Base-by-base conservation (phyloP, 1,284 basidiomycete genomes). In the Leucoagaricus sp. region DNA sequence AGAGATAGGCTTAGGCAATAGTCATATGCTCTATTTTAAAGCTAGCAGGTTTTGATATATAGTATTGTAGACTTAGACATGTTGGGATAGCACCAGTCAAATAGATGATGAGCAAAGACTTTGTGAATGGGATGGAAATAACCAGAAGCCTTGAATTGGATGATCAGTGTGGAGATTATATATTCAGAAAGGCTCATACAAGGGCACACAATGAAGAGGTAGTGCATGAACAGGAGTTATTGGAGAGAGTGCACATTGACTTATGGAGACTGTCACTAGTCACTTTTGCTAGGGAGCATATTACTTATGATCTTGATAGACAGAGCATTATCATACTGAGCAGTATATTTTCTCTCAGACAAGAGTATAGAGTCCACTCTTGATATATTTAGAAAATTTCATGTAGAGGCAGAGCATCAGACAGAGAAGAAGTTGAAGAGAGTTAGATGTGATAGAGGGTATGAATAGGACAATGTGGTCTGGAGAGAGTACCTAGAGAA, bases 271-370 rank as follows among this genome's bases (percentile, higher is more conserved):
- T 42, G 33, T 40, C 54, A 8, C 25, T 48, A 9, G 31, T 38
- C 6, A 15, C 5, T 8, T 47, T 19, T 13, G 34, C 19, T 1
- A 50, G 62, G 63, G 61, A 1, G 52, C 53, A 26, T 1, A 21
- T 0, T 68, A 66, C 47, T 66, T 53, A 64, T 65, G 62, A 9
- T 65, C 4, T 26, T 48, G 4, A 58, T 58, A 0, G 59, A 67
- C 46, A 57, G 61, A 60, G 9, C 36, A 10, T 54, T 53, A 1
- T 44, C 40, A 9, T 57, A 41, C 42, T 25, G 33, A 31, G 41
- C 2, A 9, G 36, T 28, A 9, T 57, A 28, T 21, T 56, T 59
- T 28, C 25, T 58, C 1, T 17, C 21, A 4, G n/a, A 55, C 6
- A 59, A 56, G 21, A 48, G 45, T n/a, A 40, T 23, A 5, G 40